Percentiles rank a stretch among this genome's conserved stretches.
These are phyloP conservation scores for Neurospora sublineolata DNA, from an alignment of 495 filamentous ascomycete species.

Conservation along the genomic window DNA sequence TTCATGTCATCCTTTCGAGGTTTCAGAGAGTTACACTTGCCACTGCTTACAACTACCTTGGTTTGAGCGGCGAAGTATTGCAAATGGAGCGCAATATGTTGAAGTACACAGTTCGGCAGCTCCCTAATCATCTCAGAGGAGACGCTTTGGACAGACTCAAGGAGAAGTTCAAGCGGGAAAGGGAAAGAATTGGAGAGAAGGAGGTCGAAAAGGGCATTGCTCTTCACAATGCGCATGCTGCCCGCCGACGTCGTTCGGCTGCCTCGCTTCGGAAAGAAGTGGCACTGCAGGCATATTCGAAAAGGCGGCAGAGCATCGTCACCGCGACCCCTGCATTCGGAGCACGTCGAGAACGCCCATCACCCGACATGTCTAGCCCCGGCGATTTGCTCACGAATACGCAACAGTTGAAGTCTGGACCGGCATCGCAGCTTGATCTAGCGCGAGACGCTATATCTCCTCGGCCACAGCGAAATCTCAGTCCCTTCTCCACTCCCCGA, in stretches of 20 bases:
- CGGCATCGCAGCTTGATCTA: constrained; percentile 7
- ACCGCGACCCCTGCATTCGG: not conserved
- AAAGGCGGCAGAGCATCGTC: constrained; percentile 18
- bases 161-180: constrained; percentile 80
- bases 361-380: constrained; percentile 43
- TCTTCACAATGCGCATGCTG: constrained; percentile 64
- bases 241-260: constrained; percentile 58
- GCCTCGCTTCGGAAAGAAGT: constrained; percentile 72
- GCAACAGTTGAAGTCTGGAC: constrained; percentile 27
- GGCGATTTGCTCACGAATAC: constrained; percentile 76
- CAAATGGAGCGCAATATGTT: constrained; percentile 86
- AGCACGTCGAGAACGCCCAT: constrained; percentile 16
- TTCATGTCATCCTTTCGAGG: constrained; percentile 89
- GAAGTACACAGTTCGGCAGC: constrained; percentile 78
- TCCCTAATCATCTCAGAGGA: constrained; percentile 86
- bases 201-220: constrained; percentile 91
- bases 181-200: constrained; percentile 71
- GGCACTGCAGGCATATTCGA: constrained; percentile 52
- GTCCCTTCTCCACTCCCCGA: constrained; percentile 46
- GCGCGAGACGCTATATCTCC: constrained; percentile 35
- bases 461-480: constrained; percentile 45
- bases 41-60: constrained; percentile 87
- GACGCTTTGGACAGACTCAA: constrained; percentile 76
- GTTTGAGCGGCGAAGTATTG: constrained; percentile 79
- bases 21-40: constrained; percentile 90